Evolutionary conservation across 2,329 filamentous ascomycete species (phyloP), one percentile per base, ranked within the genome.

Genomic region (Aspergillus glaucus): DNA sequence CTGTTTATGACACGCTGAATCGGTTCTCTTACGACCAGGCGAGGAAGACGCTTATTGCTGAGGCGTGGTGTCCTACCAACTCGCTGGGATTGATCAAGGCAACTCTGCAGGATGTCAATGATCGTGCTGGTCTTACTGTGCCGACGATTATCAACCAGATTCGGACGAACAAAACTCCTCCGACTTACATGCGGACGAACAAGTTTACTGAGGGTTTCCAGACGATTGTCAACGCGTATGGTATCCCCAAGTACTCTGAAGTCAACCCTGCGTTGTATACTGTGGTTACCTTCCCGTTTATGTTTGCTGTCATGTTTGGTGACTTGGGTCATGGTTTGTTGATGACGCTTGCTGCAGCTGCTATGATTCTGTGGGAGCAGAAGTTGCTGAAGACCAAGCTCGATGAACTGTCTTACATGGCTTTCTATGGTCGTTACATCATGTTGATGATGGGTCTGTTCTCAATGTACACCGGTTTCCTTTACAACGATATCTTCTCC

Each of bases 291-390:
- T 98, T 98, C 72, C 93, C 94, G n/a, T 98, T 98, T 78, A 78
- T 98, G 54, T 98, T 98, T 67, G 93, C 93, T 44, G 93, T 98
- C 81, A 98, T 98, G 93, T 98, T 98, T 66, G 94, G 93, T 77
- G 93, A 98, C 71, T 85, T 95, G 50, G 94, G 93, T 45, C 93
- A 98, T 65, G 93, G 92, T 57, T 70, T 85, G 56, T 87, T 98
- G 68, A 95, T 98, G 87, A 79, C 92, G 40, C 67, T 82, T 48
- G 87, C 89, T 49, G 88, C 93, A 12, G 64, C 84, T 48, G 88
- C 90, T 49, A 95, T 98, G 90, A 97, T 98, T 60, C 88, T 95
- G 74, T 97, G 85, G 79, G 93, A 98, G 73, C 91, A 88, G 74
- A 84, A 86, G 51, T 77, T 98, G 32, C 67, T 71, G 42, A 79